phyloP scores from a whole-genome alignment of 2,329 filamentous ascomycete genomes.

The Neofusicoccum ribis region DNA sequence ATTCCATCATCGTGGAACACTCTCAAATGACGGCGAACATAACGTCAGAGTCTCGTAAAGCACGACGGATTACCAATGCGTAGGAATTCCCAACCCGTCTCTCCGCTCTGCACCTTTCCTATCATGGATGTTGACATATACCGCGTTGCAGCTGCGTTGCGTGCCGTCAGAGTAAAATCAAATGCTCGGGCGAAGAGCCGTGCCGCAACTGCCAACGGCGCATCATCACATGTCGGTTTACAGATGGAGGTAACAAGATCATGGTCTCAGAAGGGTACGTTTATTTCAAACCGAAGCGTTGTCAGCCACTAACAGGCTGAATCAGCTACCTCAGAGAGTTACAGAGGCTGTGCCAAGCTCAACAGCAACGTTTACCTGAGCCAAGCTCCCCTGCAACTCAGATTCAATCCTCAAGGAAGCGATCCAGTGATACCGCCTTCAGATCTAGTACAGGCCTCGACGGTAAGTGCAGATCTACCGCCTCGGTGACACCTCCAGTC shows the following conservation, averaged over 20 bases:
- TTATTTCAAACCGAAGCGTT: background rate
- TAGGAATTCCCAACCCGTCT: background rate
- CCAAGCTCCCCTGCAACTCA: background rate
- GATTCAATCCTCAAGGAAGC: background rate
- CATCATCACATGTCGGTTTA: background rate
- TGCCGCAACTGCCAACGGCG: background rate
- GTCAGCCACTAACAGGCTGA: background rate
- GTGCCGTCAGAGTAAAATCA: background rate
- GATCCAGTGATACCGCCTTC: background rate
- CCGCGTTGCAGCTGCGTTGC: background rate
- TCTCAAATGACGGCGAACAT: background rate
- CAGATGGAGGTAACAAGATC: background rate
- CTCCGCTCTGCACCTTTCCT: background rate
- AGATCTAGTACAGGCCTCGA: background rate
- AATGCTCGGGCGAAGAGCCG: background rate
- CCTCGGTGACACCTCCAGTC: background rate
- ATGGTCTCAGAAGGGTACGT: background rate
- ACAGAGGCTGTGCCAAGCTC: background rate
- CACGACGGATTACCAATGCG: background rate
- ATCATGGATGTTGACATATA: background rate
- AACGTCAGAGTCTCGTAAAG: background rate
- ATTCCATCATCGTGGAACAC: background rate
- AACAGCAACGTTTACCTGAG: background rate
- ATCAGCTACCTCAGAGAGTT: background rate
- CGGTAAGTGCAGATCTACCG: background rate